Conservation (phyloP, 176 grass and related monocot genomes). For the Elymus sibiricus region DNA sequence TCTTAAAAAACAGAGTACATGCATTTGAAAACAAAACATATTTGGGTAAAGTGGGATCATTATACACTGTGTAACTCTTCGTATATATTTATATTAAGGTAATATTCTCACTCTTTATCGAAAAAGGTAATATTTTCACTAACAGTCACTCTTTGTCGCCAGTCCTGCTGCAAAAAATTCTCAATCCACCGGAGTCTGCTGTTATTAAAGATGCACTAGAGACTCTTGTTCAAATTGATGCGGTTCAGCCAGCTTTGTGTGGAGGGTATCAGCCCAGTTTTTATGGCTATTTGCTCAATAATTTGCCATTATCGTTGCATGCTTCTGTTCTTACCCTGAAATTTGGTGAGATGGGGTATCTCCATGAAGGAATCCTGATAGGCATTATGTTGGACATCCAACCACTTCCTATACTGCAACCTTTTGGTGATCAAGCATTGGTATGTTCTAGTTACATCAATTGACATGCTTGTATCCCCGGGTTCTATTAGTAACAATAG, state of each 20-base stretch:
- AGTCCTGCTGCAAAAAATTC: slow-evolving; percentile 69
- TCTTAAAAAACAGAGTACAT: neutral
- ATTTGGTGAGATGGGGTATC: slow-evolving; percentile 64
- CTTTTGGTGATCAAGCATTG: slow-evolving; percentile 81
- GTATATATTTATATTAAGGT: neutral
- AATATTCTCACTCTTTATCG: neutral
- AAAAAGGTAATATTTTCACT: slow-evolving; percentile 13
- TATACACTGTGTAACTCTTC: neutral
- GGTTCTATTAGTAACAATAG: slow-evolving; percentile 13
- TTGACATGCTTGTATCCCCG: neutral
- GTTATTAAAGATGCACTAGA: slow-evolving; percentile 60
- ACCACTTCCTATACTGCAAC: slow-evolving; percentile 72
- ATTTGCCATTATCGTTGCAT: slow-evolving; percentile 79
- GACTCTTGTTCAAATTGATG: slow-evolving; percentile 65
- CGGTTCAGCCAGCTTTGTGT: slow-evolving; percentile 41
- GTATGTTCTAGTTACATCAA: slow-evolving; percentile 36
- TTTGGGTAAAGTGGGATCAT: neutral
- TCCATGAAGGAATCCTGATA: slow-evolving; percentile 77
- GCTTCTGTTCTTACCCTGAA: slow-evolving; percentile 70
- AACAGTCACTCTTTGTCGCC: slow-evolving; percentile 16
- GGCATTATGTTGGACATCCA: slow-evolving; percentile 82
- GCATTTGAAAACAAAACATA: slow-evolving; percentile 6
- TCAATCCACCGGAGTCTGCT: slow-evolving; percentile 57
- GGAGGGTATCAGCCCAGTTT: slow-evolving; percentile 73
- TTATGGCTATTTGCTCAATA: slow-evolving; percentile 77